Evolutionary conservation across 192 early-diverging fungal genomes (phyloP).

Genomic region (Ambispora gerdemannii): DNA sequence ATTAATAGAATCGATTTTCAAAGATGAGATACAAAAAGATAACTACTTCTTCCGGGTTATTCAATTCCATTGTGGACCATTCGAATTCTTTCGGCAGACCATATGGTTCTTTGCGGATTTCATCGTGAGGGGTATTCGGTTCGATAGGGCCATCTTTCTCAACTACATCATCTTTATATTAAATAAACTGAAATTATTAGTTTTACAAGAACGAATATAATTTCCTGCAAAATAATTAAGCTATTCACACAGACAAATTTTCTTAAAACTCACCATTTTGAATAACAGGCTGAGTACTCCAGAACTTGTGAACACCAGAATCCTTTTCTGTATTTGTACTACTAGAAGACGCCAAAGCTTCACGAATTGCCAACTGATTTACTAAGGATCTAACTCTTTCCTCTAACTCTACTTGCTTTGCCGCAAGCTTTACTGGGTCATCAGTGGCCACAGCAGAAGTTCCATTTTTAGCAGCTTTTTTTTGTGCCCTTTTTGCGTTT

Average conservation of each 20-base stretch:
- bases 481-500: conserved; percentile 24
- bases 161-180: conserved; percentile 61
- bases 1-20: conserved; percentile 3
- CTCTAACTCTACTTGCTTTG: conserved; percentile 13
- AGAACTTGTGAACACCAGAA: conserved; percentile 73
- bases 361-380: conserved; percentile 20
- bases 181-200: no score
- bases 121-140: conserved; percentile 61
- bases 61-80: conserved; percentile 83
- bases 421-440: neutral
- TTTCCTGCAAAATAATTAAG: no score
- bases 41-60: conserved; percentile 64
- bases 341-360: neutral
- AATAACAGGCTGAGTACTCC: conserved; percentile 96
- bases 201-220: no score
- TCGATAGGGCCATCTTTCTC: conserved; percentile 80
- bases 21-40: neutral
- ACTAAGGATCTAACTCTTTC: conserved; percentile 24
- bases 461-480: conserved; percentile 19
- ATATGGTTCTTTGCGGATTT: conserved; percentile 81
- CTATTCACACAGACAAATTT: no score
- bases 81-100: conserved; percentile 86
- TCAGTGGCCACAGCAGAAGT: neutral
- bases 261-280: conserved; percentile 54
- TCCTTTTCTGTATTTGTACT: conserved; percentile 14